Evolutionary conservation across 139 green algal genomes (phyloP), one percentile per base, ranked within the genome.

Genomic region (Nannochloris sp.): DNA sequence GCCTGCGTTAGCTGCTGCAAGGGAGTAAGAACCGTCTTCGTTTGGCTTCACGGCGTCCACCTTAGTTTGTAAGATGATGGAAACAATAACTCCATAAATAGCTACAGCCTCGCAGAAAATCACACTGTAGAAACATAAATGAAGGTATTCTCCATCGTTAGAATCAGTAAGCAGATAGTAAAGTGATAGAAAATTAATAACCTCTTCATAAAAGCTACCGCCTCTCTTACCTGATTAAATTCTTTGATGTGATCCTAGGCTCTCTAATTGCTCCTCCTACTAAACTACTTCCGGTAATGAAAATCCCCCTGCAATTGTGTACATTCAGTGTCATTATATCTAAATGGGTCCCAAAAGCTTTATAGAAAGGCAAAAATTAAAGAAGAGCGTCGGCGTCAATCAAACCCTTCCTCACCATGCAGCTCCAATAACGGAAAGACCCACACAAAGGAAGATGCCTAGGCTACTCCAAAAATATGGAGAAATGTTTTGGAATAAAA

Each of bases 31-130:
- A 61, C 75, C 54, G 54, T 80, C 67, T 2, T 33, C 37, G 1
- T 48, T 45, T 3, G 65, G 42, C 4, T 74, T 34, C 0, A 90
- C 80, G 0, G 59, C 57, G 48, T 95, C 88, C 24, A 97, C 77
- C 71, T 97, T 98, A 51, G 93, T 99, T 60, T 95, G 85, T 42
- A 99, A 72, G 68, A 99, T 98, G 73, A 99, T 99, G 29, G 91
- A 90, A 14, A 99, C 92, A 59, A 99, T 97, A 47, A 99, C 91
- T 1, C 95, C 95, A 64, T 99, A 99, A 73, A 99, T 99, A 53
- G 95, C 95, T 33, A 96, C 90, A 0, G 95, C 95, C 64, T 99
- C 95, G 67, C 93, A 98, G 79, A 99, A 99, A 39, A 99, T 99
- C 38, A 99, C 83, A 56, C 86, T 95, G 87, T 72, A 63, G 36